Percentiles rank a stretch among this genome's conserved stretches.
phyloP scores from a whole-genome alignment of 2,329 filamentous ascomycete genomes.

The Chaetomiaceae sp. region DNA sequence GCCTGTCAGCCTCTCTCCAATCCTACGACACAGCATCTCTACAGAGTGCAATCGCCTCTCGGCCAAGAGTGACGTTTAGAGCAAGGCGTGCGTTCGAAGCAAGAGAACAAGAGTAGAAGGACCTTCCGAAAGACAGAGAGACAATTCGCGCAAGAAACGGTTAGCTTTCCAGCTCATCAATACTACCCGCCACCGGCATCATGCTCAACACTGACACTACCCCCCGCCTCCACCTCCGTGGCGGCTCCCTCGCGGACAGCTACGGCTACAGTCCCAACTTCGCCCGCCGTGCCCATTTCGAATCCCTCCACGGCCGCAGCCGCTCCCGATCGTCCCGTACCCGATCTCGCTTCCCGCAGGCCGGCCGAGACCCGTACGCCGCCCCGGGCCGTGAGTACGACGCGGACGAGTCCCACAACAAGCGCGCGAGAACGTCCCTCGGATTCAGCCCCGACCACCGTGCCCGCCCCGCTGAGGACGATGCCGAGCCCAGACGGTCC shows the following conservation, averaged over 20 bases:
- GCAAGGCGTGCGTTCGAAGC: too few species aligned
- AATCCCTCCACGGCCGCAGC: neutral
- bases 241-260: slow-evolving; percentile 4
- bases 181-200: neutral
- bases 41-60: neutral
- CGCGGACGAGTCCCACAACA: too few species aligned
- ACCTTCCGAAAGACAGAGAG: too few species aligned
- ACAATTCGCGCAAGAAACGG: too few species aligned
- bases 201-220: neutral
- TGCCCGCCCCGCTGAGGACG: too few species aligned
- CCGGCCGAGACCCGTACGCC: too few species aligned
- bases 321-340: neutral
- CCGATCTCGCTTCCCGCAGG: neutral
- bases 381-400: too few species aligned
- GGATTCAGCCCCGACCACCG: too few species aligned
- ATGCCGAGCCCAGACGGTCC: too few species aligned
- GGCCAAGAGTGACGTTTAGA: neutral
- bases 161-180: too few species aligned
- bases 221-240: slow-evolving; percentile 1
- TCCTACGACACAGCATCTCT: neutral
- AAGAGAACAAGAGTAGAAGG: too few species aligned
- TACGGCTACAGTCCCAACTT: slow-evolving; percentile 3
- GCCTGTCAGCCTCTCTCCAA: neutral
- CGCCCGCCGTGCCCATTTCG: neutral
- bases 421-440: too few species aligned